phyloP scores from a whole-genome alignment of 176 grass and related monocot genomes.

The Ampelocalamus luodianensis region DNA sequence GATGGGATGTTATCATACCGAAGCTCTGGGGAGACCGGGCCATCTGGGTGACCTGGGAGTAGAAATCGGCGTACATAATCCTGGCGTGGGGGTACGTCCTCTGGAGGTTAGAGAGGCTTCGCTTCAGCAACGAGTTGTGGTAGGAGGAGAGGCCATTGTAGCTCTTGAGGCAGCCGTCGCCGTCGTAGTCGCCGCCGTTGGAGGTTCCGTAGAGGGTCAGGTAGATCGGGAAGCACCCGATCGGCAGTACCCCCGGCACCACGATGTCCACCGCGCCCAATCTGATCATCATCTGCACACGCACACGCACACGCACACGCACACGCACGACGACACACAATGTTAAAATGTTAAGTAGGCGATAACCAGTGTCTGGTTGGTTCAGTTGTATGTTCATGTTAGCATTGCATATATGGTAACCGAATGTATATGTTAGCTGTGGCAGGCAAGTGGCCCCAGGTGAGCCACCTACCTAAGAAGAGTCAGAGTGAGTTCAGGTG shows the following conservation, averaged over 20 bases:
- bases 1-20: background rate
- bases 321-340: background rate
- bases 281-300: constrained; percentile 37
- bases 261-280: constrained; percentile 56
- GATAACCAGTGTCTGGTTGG: background rate
- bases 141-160: constrained; percentile 59
- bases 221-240: constrained; percentile 68
- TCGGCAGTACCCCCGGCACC: constrained; percentile 62
- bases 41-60: constrained; percentile 56
- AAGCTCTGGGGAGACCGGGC: constrained; percentile 52
- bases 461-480: background rate
- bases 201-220: constrained; percentile 60
- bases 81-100: constrained; percentile 49
- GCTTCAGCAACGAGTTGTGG: constrained; percentile 64
- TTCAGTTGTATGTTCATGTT: background rate
- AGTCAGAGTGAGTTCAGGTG: background rate
- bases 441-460: no score
- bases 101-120: constrained; percentile 48
- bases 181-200: constrained; percentile 52
- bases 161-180: constrained; percentile 59
- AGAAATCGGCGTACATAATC: constrained; percentile 75
- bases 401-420: no score
- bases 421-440: no score
- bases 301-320: no score
- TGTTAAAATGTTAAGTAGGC: background rate